Evolutionary conservation across 306 rosid genomes (phyloP).

Genomic region (Ormosia emarginata): DNA sequence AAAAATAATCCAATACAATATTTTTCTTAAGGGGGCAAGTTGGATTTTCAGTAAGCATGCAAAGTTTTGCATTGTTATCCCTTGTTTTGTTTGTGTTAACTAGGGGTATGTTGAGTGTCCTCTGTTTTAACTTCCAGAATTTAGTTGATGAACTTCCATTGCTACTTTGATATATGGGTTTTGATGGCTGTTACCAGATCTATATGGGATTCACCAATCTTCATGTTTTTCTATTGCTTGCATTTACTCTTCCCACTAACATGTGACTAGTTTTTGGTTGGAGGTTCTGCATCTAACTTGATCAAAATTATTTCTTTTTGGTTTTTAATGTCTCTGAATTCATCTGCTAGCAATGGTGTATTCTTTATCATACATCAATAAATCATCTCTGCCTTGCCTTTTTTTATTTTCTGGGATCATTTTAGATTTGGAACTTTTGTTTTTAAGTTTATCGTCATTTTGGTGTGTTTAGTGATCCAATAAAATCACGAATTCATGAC

Average conservation of each 20-base stretch:
- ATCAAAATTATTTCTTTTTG: not conserved
- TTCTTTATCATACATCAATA: not conserved
- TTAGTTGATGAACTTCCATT: not conserved
- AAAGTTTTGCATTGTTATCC: not conserved
- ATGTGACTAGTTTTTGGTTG: not conserved
- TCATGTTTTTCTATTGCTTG: not conserved
- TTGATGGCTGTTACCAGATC: not conserved
- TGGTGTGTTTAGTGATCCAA: not conserved
- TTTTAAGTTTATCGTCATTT: not conserved
- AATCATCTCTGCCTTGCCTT: not conserved
- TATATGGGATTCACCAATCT: not conserved
- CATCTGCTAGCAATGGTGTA: not conserved
- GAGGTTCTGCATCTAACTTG: not conserved
- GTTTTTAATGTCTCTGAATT: not conserved
- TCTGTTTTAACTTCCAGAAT: not conserved
- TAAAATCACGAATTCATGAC: not conserved
- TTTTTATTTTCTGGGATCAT: not conserved
- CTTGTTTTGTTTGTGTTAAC: not conserved
- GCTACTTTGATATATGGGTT: not conserved
- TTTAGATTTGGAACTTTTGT: not conserved
- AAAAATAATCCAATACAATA: not conserved
- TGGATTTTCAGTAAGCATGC: not conserved
- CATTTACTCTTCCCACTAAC: not conserved
- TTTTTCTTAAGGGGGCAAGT: not conserved
- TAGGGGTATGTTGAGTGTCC: not conserved